A percentile compares a stretch with the other conserved stretches of the same genome.
Evolutionary conservation across 169 alveolate genomes (phyloP).

Genomic region (Babesia ovis): DNA sequence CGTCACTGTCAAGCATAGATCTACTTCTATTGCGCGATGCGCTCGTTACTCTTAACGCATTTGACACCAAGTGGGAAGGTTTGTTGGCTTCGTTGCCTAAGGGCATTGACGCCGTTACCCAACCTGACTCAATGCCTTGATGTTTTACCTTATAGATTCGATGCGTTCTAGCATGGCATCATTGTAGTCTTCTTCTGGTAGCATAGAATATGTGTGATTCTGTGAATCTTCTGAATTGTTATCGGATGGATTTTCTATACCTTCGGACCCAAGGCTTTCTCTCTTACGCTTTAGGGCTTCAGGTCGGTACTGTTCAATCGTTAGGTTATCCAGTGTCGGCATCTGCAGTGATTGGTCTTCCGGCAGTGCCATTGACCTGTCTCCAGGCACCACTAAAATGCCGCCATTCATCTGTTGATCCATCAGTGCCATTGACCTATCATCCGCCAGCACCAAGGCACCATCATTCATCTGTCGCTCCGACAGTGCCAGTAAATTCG

Average conservation of each 20-base stretch:
- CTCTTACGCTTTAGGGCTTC: no score
- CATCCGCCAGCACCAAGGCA: background rate
- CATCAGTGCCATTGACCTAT: background rate
- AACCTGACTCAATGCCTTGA: background rate
- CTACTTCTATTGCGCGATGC: constrained; percentile 23
- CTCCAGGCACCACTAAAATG: constrained; percentile 1
- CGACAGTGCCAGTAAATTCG: no score
- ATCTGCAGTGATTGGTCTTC: background rate
- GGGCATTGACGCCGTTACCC: constrained; percentile 41
- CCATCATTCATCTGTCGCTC: background rate
- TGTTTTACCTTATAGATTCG: constrained; percentile 42
- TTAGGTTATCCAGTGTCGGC: no score
- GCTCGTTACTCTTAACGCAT: constrained; percentile 19
- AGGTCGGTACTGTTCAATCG: background rate
- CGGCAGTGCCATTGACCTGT: background rate
- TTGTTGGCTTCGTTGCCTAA: constrained; percentile 36
- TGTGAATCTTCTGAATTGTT: no score
- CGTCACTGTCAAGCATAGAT: constrained; percentile 21
- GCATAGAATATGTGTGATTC: no score
- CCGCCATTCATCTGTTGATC: background rate
- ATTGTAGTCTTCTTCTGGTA: background rate
- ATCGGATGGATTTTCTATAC: no score
- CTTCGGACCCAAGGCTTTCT: no score
- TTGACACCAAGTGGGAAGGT: constrained; percentile 22
- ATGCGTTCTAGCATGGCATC: background rate